phyloP scores from a whole-genome alignment of 2,329 filamentous ascomycete genomes.

The Orbilia quercus region DNA sequence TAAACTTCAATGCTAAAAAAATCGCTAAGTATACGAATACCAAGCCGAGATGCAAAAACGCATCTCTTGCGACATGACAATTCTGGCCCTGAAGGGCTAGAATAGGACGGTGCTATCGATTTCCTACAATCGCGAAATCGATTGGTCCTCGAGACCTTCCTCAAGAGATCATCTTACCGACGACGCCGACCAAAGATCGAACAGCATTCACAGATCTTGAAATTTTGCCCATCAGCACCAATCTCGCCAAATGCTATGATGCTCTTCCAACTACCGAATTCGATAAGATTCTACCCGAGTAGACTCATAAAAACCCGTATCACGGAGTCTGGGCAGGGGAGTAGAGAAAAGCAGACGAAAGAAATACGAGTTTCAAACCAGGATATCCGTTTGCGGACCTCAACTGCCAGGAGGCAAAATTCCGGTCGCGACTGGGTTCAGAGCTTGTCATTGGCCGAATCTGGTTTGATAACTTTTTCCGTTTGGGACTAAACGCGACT shows the following conservation, averaged over 20 bases:
- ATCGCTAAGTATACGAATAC: background rate
- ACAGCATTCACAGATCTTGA: background rate
- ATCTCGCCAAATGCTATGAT: background rate
- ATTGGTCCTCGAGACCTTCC: constrained; percentile 23
- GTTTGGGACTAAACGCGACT: constrained; percentile 24
- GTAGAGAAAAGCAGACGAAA: constrained; percentile 2
- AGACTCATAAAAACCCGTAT: constrained; percentile 22
- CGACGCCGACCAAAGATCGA: background rate
- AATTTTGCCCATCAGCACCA: background rate
- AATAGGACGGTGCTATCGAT: constrained; percentile 17
- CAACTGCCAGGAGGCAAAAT: constrained; percentile 10
- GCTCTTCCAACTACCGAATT: constrained; percentile 30
- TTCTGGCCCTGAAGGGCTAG: too few relatives aligned
- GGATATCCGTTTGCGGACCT: constrained; percentile 15
- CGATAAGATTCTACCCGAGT: background rate
- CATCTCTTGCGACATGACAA: background rate
- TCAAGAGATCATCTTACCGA: background rate
- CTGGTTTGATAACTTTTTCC: constrained; percentile 9
- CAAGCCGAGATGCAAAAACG: background rate
- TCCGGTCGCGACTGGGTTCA: constrained; percentile 9
- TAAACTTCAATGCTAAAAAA: background rate
- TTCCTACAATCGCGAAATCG: background rate
- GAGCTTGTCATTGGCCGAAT: constrained; percentile 25
- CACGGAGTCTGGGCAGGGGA: background rate
- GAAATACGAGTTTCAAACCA: constrained; percentile 48